Conservation (phyloP, 2,329 filamentous ascomycete species). For the Ophiostoma sp. region DNA sequence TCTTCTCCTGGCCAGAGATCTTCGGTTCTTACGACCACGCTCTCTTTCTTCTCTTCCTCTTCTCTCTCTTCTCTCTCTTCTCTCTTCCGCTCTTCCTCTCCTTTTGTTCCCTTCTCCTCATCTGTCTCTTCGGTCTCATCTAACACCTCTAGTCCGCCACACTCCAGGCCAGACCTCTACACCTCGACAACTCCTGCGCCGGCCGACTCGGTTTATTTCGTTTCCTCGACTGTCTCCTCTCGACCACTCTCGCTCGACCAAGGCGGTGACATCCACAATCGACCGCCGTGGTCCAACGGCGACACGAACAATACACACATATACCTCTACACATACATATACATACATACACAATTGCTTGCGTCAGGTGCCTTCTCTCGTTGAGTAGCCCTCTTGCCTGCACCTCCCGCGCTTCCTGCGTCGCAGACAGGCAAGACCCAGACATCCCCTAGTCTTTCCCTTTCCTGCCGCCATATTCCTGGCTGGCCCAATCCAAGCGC, state of each 20-base stretch:
- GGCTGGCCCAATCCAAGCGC: slow-evolving; percentile 19
- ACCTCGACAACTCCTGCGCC: neutral
- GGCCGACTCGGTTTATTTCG: too few relatives aligned
- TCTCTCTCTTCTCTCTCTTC: neutral
- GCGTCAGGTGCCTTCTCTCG: neutral
- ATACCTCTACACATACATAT: neutral
- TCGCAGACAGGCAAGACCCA: slow-evolving; percentile 3
- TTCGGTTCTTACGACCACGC: neutral
- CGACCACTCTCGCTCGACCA: slow-evolving; percentile 13
- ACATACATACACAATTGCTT: neutral
- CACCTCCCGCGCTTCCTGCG: neutral
- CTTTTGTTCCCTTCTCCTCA: neutral
- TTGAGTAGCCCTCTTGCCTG: too few relatives aligned
- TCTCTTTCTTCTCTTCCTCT: neutral
- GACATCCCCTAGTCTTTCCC: neutral
- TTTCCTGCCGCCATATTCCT: slow-evolving; percentile 20
- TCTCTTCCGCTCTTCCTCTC: neutral
- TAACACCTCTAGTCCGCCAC: neutral
- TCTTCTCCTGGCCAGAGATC: neutral
- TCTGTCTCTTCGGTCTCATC: neutral
- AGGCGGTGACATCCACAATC: slow-evolving; percentile 16
- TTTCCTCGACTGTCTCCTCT: slow-evolving; percentile 6
- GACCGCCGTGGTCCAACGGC: slow-evolving; percentile 18
- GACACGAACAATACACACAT: slow-evolving; percentile 12
- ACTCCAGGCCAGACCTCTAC: neutral